Base-by-base conservation (phyloP, 179 eudicot species). In the Actinidia polygama region DNA sequence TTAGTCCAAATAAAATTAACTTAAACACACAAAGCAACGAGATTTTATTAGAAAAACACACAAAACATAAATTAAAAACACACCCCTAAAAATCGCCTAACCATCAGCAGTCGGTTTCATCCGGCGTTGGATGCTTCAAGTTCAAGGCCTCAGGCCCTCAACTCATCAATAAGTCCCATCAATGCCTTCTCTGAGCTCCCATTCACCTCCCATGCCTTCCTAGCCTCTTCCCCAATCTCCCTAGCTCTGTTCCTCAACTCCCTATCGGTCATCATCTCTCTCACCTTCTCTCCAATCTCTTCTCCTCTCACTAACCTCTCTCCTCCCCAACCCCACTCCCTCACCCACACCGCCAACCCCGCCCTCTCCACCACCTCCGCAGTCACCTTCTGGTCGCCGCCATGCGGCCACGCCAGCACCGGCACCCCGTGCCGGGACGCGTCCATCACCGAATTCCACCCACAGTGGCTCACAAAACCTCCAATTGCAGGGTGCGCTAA, bases 381-480 rank as follows among this genome's bases (percentile, higher is more conserved):
- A 46, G 88, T 90, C 77, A 89, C 81, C 88, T 79, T 89, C 66
- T 93, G 95, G 36, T 92, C 97, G 2, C 92, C 94, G 6, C 85
- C 90, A 36, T 51, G 63, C 0, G 95, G 95, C 97, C 95, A 91
- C 0, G 92, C 94, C 61, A 92, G n/a, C n/a, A n/a, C n/a, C n/a
- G n/a, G n/a, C n/a, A n/a, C n/a, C n/a, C n/a, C n/a, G n/a, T n/a
- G n/a, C n/a, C n/a, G n/a, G n/a, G n/a, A n/a, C n/a, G n/a, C n/a
- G n/a, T n/a, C n/a, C n/a, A n/a, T n/a, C n/a, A n/a, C n/a, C n/a
- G n/a, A n/a, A n/a, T n/a, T n/a, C n/a, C n/a, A n/a, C n/a, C n/a
- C n/a, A n/a, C n/a, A n/a, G n/a, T n/a, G n/a, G n/a, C n/a, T n/a
- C n/a, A n/a, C n/a, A n/a, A n/a, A n/a, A n/a, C n/a, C n/a, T n/a